A percentile compares a stretch with the other conserved stretches of the same genome.
phyloP scores from a whole-genome alignment of 768 basidiomycete genomes.

The Imleria badia region DNA sequence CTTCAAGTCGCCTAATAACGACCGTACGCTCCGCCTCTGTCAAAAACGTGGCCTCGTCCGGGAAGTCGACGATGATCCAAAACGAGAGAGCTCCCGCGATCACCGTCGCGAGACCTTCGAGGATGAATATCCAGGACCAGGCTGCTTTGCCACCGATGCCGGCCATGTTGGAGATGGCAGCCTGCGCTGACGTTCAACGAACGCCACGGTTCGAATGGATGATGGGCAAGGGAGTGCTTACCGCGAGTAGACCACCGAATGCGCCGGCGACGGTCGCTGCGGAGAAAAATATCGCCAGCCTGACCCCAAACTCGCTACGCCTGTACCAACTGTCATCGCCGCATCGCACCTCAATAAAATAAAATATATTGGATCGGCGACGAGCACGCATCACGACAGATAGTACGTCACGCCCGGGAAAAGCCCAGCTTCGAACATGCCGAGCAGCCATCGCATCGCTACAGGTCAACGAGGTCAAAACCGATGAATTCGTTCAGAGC shows the following conservation, averaged over 20 bases:
- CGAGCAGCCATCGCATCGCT: slow-evolving; percentile 74
- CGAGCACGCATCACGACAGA: slow-evolving; percentile 58
- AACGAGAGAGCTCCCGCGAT: slow-evolving; percentile 65
- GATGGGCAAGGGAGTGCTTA: slow-evolving; percentile 23
- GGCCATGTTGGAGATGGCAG: slow-evolving; percentile 69
- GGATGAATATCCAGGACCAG: slow-evolving; percentile 75
- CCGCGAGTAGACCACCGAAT: slow-evolving; percentile 74
- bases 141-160: slow-evolving; percentile 66
- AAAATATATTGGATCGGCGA: background rate
- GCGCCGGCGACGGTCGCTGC: slow-evolving; percentile 83
- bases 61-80: slow-evolving; percentile 82
- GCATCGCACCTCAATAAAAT: slow-evolving; percentile 38
- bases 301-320: slow-evolving; percentile 72
- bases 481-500: background rate
- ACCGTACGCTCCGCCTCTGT: slow-evolving; percentile 67
- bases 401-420: slow-evolving; percentile 60
- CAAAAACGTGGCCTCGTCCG: slow-evolving; percentile 77
- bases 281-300: slow-evolving; percentile 67
- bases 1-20: slow-evolving; percentile 63
- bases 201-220: no score
- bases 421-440: slow-evolving; percentile 60
- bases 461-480: background rate
- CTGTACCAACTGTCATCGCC: slow-evolving; percentile 49
- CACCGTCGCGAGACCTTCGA: slow-evolving; percentile 69
- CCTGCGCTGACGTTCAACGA: no score